Evolutionary conservation across 2,329 filamentous ascomycete species (phyloP), one percentile per base, ranked within the genome.

Genomic region (Epichloe gansuensis): DNA sequence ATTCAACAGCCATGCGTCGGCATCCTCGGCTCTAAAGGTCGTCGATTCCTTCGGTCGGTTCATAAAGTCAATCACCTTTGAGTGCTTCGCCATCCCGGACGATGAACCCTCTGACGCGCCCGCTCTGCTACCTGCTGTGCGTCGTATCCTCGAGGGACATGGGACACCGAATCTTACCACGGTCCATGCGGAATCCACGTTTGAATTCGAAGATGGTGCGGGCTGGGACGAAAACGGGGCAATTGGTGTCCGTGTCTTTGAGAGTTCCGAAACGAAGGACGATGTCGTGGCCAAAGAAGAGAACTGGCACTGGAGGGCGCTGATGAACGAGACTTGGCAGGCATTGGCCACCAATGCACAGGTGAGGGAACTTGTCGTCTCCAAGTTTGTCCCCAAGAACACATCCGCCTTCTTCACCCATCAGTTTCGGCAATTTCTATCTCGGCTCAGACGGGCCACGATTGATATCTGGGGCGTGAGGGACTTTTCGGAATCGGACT

Each of bases 161-260:
- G 37, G 6, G 6, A n/a, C 37, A n/a, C 37, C 37, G 7, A 15
- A n/a, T 13, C 0, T n/a, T n/a, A 1, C 1, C 2, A 0, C 4
- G 4, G 5, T 39, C n/a, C 12, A 8, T n/a, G 2, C 15, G 12
- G 5, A n/a, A 5, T 39, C 15, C n/a, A 8, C 15, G 1, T 39
- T 39, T 39, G 37, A 39, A 3, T n/a, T 39, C 3, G n/a, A 15
- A 39, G 4, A 13, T 2, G 6, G 2, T 3, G 37, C 13, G 28
- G n/a, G n/a, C 13, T 39, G 37, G 37, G 37, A 39, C 37, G 13
- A 39, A 6, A 8, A n/a, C 37, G 37, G 13, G n/a, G 37, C 37
- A 13, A 39, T 5, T 12, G 37, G 37, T 4, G 7, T 39, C 37
- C 0, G 5, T 4, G 13, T n/a, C n/a, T 39, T 39, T 39, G n/a